Evolutionary conservation across 306 rosid species (phyloP).

Genomic region (Delonix regia): DNA sequence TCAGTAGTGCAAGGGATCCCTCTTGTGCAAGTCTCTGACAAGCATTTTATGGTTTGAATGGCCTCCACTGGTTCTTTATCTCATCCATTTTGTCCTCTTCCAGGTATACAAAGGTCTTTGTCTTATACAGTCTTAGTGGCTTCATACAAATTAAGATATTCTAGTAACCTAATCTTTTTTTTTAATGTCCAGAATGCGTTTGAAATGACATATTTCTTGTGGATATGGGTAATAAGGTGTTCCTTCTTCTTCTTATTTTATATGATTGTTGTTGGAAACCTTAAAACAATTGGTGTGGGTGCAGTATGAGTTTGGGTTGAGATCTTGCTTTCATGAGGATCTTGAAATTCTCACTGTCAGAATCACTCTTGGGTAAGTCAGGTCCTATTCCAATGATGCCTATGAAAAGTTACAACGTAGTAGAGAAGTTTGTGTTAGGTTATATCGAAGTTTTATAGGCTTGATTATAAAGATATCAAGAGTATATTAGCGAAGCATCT

Average conservation of each 20-base stretch:
- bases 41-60: constrained; percentile 82
- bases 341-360: constrained; percentile 53
- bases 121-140: neutral
- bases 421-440: neutral
- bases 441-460: neutral
- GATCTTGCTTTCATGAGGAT: constrained; percentile 79
- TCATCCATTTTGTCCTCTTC: constrained; percentile 83
- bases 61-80: constrained; percentile 76
- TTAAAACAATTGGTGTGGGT: constrained; percentile 35
- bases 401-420: neutral
- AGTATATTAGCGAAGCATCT: too few relatives aligned
- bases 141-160: constrained; percentile 6
- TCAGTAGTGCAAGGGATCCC: constrained; percentile 98
- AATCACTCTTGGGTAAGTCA: constrained; percentile 74
- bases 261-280: constrained; percentile 24
- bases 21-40: constrained; percentile 91
- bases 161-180: constrained; percentile 28
- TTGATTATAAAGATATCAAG: too few relatives aligned
- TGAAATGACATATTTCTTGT: constrained; percentile 87
- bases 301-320: constrained; percentile 93
- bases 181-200: constrained; percentile 78
- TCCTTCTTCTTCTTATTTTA: constrained; percentile 1
- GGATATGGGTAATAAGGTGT: constrained; percentile 75
- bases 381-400: neutral
- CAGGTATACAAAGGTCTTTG: constrained; percentile 52